These are phyloP conservation scores for Tausonia pullulans DNA, from an alignment of 1,284 basidiomycete species.

Conservation along the genomic window DNA sequence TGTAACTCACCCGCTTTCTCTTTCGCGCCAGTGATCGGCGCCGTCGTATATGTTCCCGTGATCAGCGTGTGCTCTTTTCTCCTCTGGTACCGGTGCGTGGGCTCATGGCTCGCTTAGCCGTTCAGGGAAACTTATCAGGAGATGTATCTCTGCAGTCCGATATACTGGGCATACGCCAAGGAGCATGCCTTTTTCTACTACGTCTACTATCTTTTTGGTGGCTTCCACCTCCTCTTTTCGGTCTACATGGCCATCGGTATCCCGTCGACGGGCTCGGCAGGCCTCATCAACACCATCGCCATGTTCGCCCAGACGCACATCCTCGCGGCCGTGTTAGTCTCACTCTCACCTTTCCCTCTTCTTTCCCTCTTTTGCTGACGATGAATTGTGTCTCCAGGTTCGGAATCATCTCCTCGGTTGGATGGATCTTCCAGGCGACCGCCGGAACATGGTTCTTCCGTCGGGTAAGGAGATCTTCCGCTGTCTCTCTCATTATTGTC, in stretches of 20 bases:
- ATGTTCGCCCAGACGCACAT: conserved; percentile 43
- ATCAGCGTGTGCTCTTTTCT: conserved; percentile 74
- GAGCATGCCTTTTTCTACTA: conserved; percentile 41
- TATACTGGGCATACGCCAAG: conserved; percentile 96
- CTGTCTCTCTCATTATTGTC: not conserved
- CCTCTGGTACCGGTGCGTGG: conserved; percentile 70
- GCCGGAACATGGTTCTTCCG: conserved; percentile 13
- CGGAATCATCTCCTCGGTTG: conserved; percentile 64
- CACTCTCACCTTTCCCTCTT: not conserved
- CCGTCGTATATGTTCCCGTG: conserved; percentile 55
- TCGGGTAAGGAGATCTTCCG: conserved; percentile 1
- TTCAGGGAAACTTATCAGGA: not conserved
- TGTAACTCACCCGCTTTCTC: conserved; percentile 21
- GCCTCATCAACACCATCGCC: conserved; percentile 83
- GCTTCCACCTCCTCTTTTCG: conserved; percentile 83
- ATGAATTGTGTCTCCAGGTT: conserved; percentile 33
- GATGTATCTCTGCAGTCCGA: conserved; percentile 40
- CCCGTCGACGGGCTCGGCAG: conserved; percentile 76
- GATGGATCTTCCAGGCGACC: conserved; percentile 68
- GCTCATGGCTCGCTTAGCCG: conserved; percentile 6
- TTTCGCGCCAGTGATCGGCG: conserved; percentile 19
- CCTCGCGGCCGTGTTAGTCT: conserved; percentile 4
- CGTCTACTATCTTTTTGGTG: conserved; percentile 53
- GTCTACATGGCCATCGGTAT: conserved; percentile 32
- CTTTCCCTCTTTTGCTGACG: conserved; percentile 1